Percentiles rank a stretch among this genome's conserved stretches.
phyloP scores from a whole-genome alignment of 2,329 filamentous ascomycete species.

The Penicillium sumatraense region DNA sequence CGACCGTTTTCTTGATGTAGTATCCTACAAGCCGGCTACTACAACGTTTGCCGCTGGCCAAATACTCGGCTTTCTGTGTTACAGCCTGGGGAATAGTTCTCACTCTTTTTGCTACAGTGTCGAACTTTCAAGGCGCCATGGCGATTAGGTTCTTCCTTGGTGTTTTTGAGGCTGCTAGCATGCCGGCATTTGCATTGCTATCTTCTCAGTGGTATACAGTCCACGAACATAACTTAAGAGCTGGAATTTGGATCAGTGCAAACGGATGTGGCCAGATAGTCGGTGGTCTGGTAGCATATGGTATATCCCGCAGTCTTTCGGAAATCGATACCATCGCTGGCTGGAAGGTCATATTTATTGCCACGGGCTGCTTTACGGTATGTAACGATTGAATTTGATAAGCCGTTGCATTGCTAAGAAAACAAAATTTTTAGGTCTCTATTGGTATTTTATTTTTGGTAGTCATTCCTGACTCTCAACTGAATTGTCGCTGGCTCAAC shows the following conservation, averaged over 20 bases:
- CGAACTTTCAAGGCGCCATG: background rate
- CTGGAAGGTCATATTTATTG: background rate
- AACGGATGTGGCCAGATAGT: background rate
- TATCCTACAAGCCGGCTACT: constrained; percentile 35
- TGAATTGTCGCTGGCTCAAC: constrained; percentile 26
- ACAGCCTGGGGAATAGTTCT: background rate
- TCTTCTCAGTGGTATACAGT: background rate
- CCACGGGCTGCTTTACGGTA: constrained; percentile 12
- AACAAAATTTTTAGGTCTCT: constrained; percentile 14
- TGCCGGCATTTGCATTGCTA: background rate
- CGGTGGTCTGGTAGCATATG: background rate
- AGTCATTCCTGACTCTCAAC: constrained; percentile 39
- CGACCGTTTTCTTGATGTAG: background rate
- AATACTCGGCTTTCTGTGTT: constrained; percentile 21
- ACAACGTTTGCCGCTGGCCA: constrained; percentile 51
- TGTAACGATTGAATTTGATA: no score
- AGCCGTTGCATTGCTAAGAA: constrained; percentile 32
- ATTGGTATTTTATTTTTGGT: constrained; percentile 31
- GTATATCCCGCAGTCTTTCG: background rate
- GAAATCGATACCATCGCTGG: background rate
- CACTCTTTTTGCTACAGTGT: background rate
- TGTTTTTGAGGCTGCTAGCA: background rate
- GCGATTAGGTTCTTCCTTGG: background rate
- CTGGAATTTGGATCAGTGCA: background rate
- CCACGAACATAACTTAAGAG: background rate